Evolutionary conservation across 2,329 filamentous ascomycete genomes (phyloP).

Genomic region (Colletotrichum somersetense): DNA sequence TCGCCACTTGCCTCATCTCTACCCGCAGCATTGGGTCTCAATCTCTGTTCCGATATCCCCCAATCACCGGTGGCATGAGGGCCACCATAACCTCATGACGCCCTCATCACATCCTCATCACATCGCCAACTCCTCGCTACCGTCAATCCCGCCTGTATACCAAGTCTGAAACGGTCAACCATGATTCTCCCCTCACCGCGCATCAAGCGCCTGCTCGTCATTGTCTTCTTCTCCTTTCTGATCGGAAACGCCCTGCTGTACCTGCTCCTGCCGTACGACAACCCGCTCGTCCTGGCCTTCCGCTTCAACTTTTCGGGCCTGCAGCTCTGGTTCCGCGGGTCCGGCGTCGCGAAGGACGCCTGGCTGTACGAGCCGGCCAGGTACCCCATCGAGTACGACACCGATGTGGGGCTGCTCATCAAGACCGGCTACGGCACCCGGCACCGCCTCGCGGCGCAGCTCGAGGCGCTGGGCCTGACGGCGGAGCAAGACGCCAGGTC

Average conservation of each 20-base stretch:
- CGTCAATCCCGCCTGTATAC: not conserved
- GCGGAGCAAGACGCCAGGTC: constrained; percentile 52
- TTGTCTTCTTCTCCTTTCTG: constrained; percentile 23
- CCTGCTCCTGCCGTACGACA: constrained; percentile 41
- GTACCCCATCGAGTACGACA: constrained; percentile 59
- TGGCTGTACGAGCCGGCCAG: constrained; percentile 56
- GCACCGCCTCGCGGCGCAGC: constrained; percentile 60
- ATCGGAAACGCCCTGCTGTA: constrained; percentile 27
- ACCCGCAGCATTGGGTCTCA: not conserved
- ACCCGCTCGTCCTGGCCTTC: constrained; percentile 37
- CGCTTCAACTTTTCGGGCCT: constrained; percentile 46
- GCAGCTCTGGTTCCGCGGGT: constrained; percentile 48
- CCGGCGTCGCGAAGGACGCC: constrained; percentile 52
- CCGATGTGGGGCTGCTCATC: constrained; percentile 64
- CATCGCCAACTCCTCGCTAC: not conserved
- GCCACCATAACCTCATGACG: constrained; percentile 14
- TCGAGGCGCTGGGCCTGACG: constrained; percentile 59
- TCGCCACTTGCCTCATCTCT: not conserved
- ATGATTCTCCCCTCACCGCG: constrained; percentile 28
- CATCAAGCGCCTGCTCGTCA: constrained; percentile 29
- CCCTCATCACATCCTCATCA: constrained; percentile 9
- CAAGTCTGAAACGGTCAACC: not conserved
- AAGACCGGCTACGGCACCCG: constrained; percentile 70
- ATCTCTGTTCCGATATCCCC: not conserved
- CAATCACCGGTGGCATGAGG: not conserved